Evolutionary conservation across 306 rosid species (phyloP), one percentile per base, ranked within the genome.

Genomic region (Dryas drummondii): DNA sequence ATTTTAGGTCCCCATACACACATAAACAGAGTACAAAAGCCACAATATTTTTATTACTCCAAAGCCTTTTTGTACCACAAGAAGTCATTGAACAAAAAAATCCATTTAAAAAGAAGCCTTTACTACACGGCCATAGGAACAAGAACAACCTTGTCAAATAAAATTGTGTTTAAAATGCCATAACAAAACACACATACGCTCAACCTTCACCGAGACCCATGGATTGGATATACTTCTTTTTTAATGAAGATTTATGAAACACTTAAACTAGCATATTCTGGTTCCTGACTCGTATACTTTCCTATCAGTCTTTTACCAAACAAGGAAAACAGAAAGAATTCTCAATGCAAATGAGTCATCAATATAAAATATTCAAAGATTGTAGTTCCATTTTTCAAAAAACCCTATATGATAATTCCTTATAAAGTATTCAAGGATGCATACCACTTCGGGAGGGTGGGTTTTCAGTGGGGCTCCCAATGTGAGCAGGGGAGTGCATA

Each of bases 361-460:
- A 19, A 57, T 57, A 57, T 19, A 22, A 57, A 57, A 3, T 57
- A 37, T 60, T 40, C 40, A 26, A 60, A 60, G n/a, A 37, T 6
- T 60, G 45, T 60, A 27, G 13, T 12, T 5, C 45, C 17, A 14
- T 60, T 27, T 60, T 60, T 57, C 66, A 5, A 12, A 63, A 66
- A 46, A 19, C 13, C 71, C 40, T n/a, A 66, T n/a, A 9, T 8
- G 15, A 19, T 47, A 66, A 46, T 48, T 66, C 37, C 16, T 10
- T 9, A 45, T 12, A 68, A 68, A 68, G 54, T 19, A 14, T 7
- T 40, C 49, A 68, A 68, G 50, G 47, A 68, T 26, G 57, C 72
- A 13, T 68, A 68, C 72, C 45, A 32, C 7, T 52, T 5, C 58
- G 22, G 45, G 72, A 50, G 58, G 26, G 59, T 49, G 57, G 22